Conservation (phyloP, 345 rosid species). For the Abelmoschus esculentus region DNA sequence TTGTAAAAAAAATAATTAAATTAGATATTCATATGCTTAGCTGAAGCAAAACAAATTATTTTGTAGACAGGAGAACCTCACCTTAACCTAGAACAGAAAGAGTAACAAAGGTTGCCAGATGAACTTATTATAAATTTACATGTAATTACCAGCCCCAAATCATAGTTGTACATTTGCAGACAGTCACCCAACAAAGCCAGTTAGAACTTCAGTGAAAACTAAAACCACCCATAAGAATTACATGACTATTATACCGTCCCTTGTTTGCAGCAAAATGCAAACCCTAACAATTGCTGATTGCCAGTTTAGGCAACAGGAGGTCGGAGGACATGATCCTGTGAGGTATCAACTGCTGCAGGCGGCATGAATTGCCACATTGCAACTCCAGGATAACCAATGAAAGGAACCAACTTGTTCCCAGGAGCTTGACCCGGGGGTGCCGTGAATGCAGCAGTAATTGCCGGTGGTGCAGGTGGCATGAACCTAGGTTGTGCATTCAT, state of each 20-base stretch:
- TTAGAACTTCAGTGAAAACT: slow-evolving; percentile 32
- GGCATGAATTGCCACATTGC: slow-evolving; percentile 99
- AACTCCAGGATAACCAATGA: slow-evolving; percentile 86
- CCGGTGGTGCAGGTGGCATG: slow-evolving; percentile 30
- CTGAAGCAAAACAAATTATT: not conserved
- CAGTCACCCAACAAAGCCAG: not conserved
- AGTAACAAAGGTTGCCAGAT: not conserved
- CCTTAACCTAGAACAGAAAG: not conserved
- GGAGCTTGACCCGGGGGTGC: slow-evolving; percentile 74
- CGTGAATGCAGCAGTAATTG: slow-evolving; percentile 65
- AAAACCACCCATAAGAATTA: slow-evolving; percentile 28
- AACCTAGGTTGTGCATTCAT: slow-evolving; percentile 62
- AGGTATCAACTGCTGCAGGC: slow-evolving; percentile 86
- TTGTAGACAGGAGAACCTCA: not conserved
- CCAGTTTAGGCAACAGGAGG: slow-evolving; percentile 71
- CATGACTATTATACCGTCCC: slow-evolving; percentile 22
- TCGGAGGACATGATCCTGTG: slow-evolving; percentile 93
- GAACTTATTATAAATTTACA: slow-evolving; percentile 54
- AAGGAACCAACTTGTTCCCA: slow-evolving; percentile 84
- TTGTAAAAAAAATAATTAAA: not conserved
- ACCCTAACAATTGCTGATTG: slow-evolving; percentile 19
- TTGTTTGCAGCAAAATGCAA: slow-evolving; percentile 34
- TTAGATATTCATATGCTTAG: not conserved
- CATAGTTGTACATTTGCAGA: slow-evolving; percentile 16
- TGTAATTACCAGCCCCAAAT: slow-evolving; percentile 20